Evolutionary conservation across 768 basidiomycete species (phyloP), one percentile per base, ranked within the genome.

Genomic region (Mycena venus): DNA sequence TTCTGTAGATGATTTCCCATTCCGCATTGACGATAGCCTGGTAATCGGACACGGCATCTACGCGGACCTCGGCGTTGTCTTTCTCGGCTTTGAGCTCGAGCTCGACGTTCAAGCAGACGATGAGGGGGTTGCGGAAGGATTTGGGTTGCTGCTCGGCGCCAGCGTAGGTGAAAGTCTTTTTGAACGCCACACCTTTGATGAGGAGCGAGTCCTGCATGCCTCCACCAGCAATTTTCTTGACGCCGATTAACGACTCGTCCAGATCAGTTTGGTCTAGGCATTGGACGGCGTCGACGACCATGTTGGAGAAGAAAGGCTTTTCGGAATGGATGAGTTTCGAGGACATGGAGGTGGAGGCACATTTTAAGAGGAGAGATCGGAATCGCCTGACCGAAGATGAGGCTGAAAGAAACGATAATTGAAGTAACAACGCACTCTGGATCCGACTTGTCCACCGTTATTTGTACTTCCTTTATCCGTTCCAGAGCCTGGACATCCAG

Each of bases 121-220:
- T 93, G 79, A 97, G 93, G 55, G 98, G 96, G 80, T 98, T 81
- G 75, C 86, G 86, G 89, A 99, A 98, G 38, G 90, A 89, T 85
- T 99, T 99, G 51, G 98, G 98, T 82, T 99, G 98, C 84, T 99
- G 98, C 82, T 99, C 98, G 23, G 98, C 98, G 58, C 98, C 98
- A 25, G 98, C 98, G 78, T 99, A 99, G 2, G 97, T 97, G 85
- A 99, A 99, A 0, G 98, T 99, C 87, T 99, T 99, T 84, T 99
- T 99, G 92, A 99, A 99, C 0, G 98, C 92, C 59, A 99, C 98
- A 44, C 98, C 98, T 69, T 87, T 86, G 80, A 99, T 89, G 53
- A 99, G 88, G 17, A 94, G 89, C 3, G 97, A 98, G 83, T 99
- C 98, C 84, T 99, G 96, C 93, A 98, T 95, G 72, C 95, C 98